Evolutionary conservation across 1,284 basidiomycete species (phyloP).

Genomic region (Neotropicomus parvogracilis): DNA sequence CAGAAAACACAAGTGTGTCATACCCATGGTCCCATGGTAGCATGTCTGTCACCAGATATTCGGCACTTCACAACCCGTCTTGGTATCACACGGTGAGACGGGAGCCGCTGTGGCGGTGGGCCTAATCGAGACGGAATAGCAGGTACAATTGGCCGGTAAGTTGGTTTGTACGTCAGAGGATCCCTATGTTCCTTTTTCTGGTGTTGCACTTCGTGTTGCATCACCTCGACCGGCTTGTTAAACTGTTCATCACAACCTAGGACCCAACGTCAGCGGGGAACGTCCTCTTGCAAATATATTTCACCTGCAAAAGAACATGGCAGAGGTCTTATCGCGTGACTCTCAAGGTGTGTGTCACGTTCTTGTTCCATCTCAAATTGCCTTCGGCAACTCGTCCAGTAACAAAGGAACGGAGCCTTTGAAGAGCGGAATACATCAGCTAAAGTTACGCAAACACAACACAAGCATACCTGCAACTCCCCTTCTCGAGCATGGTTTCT

Average conservation of each 20-base stretch:
- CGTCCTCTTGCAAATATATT: background rate
- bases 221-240: conserved; percentile 26
- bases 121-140: conserved; percentile 31
- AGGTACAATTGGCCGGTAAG: conserved; percentile 35
- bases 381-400: conserved; percentile 23
- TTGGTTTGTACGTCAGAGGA: conserved; percentile 37
- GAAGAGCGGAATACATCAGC: background rate
- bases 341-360: conserved; percentile 23
- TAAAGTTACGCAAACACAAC: background rate
- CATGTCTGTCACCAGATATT: conserved; percentile 49
- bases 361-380: conserved; percentile 19
- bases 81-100: conserved; percentile 48
- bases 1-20: conserved; percentile 13
- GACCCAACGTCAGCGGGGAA: conserved; percentile 5
- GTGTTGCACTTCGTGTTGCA: conserved; percentile 29
- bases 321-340: conserved; percentile 26
- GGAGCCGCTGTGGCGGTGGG: conserved; percentile 38
- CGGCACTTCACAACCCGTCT: conserved; percentile 39
- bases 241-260: conserved; percentile 28
- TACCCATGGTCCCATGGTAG: conserved; percentile 52
- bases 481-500: conserved; percentile 42
- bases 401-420: conserved; percentile 27
- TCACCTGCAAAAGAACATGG: conserved; percentile 33
- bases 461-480: conserved; percentile 30
- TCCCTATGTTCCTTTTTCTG: conserved; percentile 33